Evolutionary conservation across 495 filamentous ascomycete species (phyloP).

Genomic region (Chlorociboria aeruginascens): DNA sequence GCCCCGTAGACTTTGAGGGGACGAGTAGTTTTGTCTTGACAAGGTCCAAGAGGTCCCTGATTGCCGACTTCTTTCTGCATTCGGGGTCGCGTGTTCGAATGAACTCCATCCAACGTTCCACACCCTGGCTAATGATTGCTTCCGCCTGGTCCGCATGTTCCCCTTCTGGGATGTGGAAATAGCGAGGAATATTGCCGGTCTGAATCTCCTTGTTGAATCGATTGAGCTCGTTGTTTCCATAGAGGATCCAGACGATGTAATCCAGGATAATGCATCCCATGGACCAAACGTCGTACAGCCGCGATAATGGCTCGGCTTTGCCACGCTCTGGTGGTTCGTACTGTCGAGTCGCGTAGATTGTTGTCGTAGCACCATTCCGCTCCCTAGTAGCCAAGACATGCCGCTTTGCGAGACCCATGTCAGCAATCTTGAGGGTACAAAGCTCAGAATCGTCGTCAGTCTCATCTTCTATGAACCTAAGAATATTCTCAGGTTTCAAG

Average conservation of each 20-base stretch:
- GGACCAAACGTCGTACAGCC: conserved; percentile 29
- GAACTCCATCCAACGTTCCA: not conserved
- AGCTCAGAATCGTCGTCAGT: not conserved
- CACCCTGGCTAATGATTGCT: not conserved
- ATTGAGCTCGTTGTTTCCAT: not conserved
- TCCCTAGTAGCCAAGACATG: not conserved
- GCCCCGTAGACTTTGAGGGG: too few species aligned
- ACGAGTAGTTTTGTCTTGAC: not conserved
- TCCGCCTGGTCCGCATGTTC: not conserved
- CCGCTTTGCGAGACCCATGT: conserved; percentile 6
- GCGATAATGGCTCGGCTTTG: conserved; percentile 12
- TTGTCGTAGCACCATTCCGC: not conserved
- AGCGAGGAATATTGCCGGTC: not conserved
- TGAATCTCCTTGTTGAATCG: not conserved
- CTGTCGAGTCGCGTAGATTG: not conserved
- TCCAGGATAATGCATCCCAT: conserved; percentile 34
- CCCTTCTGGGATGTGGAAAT: not conserved
- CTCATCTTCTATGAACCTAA: too few species aligned
- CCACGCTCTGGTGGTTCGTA: conserved; percentile 24
- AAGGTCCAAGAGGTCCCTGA: not conserved
- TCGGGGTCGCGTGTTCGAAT: too few species aligned
- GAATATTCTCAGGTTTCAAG: conserved; percentile 17
- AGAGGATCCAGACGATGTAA: conserved; percentile 15
- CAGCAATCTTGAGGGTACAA: conserved; percentile 7
- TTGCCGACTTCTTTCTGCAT: not conserved